Percentiles rank a stretch among this genome's conserved stretches.
Evolutionary conservation across 805 yeast species (phyloP).

Genomic region (Spathaspora hagerdaliae): DNA sequence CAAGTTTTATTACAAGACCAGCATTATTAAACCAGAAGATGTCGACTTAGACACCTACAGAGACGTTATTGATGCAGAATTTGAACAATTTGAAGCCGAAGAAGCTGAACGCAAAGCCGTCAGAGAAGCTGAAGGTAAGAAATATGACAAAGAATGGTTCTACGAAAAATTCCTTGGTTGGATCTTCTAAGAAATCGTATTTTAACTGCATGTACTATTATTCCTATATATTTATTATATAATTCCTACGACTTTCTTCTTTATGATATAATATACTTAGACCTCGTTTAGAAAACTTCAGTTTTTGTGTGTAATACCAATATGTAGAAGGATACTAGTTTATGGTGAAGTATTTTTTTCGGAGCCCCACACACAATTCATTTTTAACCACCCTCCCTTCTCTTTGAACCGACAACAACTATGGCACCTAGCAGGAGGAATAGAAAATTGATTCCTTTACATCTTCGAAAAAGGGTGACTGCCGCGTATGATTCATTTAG

Average conservation of each 20-base stretch:
- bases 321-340: no score
- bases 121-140: conserved; percentile 41
- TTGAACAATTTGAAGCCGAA: conserved; percentile 32
- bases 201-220: no score
- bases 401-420: neutral
- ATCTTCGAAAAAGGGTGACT: conserved; percentile 6
- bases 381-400: no score
- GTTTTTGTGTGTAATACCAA: no score
- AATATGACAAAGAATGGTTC: conserved; percentile 42
- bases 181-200: conserved; percentile 35
- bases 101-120: conserved; percentile 31
- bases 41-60: conserved; percentile 59
- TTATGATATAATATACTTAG: no score
- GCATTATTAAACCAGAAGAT: conserved; percentile 47
- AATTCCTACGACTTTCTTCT: no score
- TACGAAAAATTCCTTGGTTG: conserved; percentile 48
- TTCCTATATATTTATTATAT: no score
- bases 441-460: conserved; percentile 8
- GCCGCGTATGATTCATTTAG: conserved; percentile 7
- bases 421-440: conserved; percentile 3
- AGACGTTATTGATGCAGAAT: conserved; percentile 53
- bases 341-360: no score
- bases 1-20: conserved; percentile 52
- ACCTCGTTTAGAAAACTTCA: no score
- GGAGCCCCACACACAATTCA: no score